Evolutionary conservation across 2,329 filamentous ascomycete species (phyloP), one percentile per base, ranked within the genome.

Genomic region (Neocucurbitaria cava): DNA sequence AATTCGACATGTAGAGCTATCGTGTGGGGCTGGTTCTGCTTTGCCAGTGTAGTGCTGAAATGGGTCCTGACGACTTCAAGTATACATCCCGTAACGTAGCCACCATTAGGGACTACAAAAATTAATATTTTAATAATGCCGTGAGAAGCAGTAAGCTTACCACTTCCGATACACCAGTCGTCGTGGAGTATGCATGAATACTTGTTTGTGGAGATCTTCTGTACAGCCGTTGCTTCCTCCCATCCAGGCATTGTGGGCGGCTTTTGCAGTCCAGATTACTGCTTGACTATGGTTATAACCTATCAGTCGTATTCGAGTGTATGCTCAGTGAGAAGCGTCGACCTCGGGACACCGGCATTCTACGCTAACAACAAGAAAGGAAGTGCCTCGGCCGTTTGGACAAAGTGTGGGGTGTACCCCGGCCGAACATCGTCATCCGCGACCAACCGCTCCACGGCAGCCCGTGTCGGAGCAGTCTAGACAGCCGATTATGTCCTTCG

Each of bases 151-250:
- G 31, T 15, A 23, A 23, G 51, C 65, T 48, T 79, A 85, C 86
- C 87, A 59, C 80, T 83, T 51, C 87, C 87, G 61, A 90, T 88
- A 61, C 83, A 85, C 86, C 87, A 90, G 62, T 85, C 83, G 33
- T 81, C 76, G 35, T 77, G 74, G 30, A 90, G 81, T 56, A 81
- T 65, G 28, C 82, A 82, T 23, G 79, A 76, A 69, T 90, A 90
- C 15, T 79, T 83, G 68, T 88, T 84, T 6, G 83, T 81, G 44
- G 81, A 79, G 21, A 80, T 51, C 52, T 78, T 77, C 61, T 77
- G 71, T 26, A 85, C 75, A 9, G 77, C 74, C 2, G 81, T 83
- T 39, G 82, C 83, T 64, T 82, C 75, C 30, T 69, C 74, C 67
- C 82, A 82, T 11, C 76, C 69, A 45, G 72, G 46, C 72, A 77